Evolutionary conservation across 164 flowering plant genomes (phyloP), one percentile per base, ranked within the genome.

Genomic region (Magnolia changhungtana): DNA sequence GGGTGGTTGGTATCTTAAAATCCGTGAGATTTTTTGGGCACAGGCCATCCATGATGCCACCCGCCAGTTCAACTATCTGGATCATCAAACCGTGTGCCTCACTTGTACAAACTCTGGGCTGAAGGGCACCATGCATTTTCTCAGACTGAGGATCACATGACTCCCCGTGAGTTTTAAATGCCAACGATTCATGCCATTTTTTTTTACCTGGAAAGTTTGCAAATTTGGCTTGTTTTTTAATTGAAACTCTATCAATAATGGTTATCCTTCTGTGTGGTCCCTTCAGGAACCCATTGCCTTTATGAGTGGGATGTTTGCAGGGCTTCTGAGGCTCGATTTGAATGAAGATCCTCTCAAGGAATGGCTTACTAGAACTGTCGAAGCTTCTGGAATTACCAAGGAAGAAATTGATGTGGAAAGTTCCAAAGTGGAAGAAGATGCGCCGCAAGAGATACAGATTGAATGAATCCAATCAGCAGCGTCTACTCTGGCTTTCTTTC

Each of bases 291-390:
- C 98, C 7, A 88, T 90, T 78, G 98, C 95, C 5, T 94, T 94
- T 84, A 71, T 88, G 86, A 97, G 98, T 67, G 98, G 98, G 63
- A 75, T 92, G 80, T 89, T 94, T 85, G 98, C 98, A 0, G 98
- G 98, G 2, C 82, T 91, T 70, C 58, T 94, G 78, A 89, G 94
- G 86, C 93, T 94, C 58, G 93, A 94, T 83, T 80, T 92, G 83
- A 89, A 88, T 72, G 98, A 94, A 78, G 97, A 94, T 37, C 98
- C 98, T 20, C 88, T 95, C 1, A 93, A 85, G 80, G 97, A 91
- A 67, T 95, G 97, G 98, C 81, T 95, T 67, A 72, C 87, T 1
- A 87, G 90, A 78, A 88, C 93, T 0, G 96, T 90, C 24, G 94
- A 95, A 81, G 95, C 97, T 27, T 82, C 94, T 27, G 94, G 94